Base-by-base conservation (phyloP, 495 filamentous ascomycete genomes). In the Neurospora pannonica region DNA sequence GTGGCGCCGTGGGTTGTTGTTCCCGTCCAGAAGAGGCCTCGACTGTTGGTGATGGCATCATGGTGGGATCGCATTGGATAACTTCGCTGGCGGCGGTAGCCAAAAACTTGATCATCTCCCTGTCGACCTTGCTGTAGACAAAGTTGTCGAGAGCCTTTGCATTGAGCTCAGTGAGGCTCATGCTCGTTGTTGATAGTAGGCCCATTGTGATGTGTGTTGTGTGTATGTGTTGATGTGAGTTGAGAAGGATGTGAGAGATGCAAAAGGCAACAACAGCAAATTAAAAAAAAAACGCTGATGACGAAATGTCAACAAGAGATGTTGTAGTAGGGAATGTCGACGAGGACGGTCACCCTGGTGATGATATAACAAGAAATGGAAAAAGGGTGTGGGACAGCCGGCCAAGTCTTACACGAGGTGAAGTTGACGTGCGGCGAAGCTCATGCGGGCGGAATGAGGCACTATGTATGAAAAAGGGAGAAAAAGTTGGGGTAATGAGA, bases 101-200 rank as follows among this genome's bases (percentile, higher is more conserved):
- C 74, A 99, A 87, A 83, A 97, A 92, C 38, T 85, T 80, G 76
- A 99, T 90, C 97, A 98, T 98, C 46, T 92, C 89, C 72, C 87
- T 85, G 76, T 90, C 91, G 72, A 98, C 95, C 13, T 92, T 92
- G 76, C 88, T 86, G 77, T 92, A 91, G 81, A 98, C 88, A 82
- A 99, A 98, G 75, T 94, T 88, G 62, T 97, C 93, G 76, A 99
- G 90, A 39, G 96, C 96, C 73, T 89, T 89, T 80, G 92, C 89
- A 85, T 97, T 94, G 79, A 87, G 84, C 79, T 86, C 85, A 76
- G 76, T 78, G 74, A 77, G 78, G 77, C 81, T 77, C 76, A 85
- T 78, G 75, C 76, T 67, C 15, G 71, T 71, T 78, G 76, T 73
- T 74, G 79, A 77, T 77, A 76, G 71, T 72, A 81, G 81, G 71